Evolutionary conservation across 257 asterid genomes (phyloP), one percentile per base, ranked within the genome.

Genomic region (Solanum neorickii): DNA sequence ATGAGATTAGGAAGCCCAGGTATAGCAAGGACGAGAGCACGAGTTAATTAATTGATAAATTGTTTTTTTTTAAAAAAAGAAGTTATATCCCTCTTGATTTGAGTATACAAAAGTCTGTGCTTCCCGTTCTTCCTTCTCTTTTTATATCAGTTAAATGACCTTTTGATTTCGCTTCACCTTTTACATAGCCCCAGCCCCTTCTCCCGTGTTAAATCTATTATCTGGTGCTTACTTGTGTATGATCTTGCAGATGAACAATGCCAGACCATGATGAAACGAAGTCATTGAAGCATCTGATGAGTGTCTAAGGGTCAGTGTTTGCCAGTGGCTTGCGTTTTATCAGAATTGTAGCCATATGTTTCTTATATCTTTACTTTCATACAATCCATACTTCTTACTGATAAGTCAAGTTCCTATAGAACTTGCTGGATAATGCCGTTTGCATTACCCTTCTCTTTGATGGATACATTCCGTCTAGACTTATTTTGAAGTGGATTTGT

Each of bases 251-350:
- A 86, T 73, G 56, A 46, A 47, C 60, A 72, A 62, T 12, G 18
- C 82, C 42, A n/a, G 73, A 21, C 20, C 82, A 42, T 27, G 78
- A 84, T 52, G 84, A 73, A 86, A 86, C 42, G 16, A 86, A 25
- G 70, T 52, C n/a, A 56, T 52, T 14, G 84, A 69, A 69, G 84
- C 20, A 23, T 52, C 20, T 86, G 85, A 49, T 31, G 21, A 82
- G 85, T 86, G 73, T 60, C 25, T 29, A 52, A 35, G 82, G 42
- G 77, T 85, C 46, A 37, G 60, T 68, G 18, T 42, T 35, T 83
- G 73, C 73, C 83, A 49, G 84, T 86, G 84, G 73, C 84, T 86
- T 86, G 66, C 84, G 14, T 73, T 86, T 77, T 47, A 86, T 86
- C 56, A 59, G 69, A 86, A 33, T 33, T 72, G 83, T 70, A 14